Percentiles rank a stretch among this genome's conserved stretches.
These are phyloP conservation scores for Scheffersomyces illinoinensis DNA, from an alignment of 1,139 yeast species.

Conservation along the genomic window DNA sequence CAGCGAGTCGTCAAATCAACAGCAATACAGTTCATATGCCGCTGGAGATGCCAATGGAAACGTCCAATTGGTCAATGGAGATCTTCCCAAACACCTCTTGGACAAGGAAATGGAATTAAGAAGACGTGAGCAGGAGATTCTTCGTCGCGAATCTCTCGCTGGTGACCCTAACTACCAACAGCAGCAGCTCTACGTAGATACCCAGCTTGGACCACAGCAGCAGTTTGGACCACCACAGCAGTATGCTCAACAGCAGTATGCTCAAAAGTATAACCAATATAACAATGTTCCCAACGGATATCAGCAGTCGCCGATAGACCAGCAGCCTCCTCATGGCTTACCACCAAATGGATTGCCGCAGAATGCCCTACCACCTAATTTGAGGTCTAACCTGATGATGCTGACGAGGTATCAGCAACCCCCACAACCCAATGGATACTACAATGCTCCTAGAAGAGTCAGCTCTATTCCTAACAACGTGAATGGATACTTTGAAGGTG, in stretches of 20 bases:
- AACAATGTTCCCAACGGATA: constrained; percentile 5
- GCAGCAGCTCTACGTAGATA: constrained; percentile 1
- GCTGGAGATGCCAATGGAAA: constrained; percentile 4
- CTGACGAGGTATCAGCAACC: constrained; percentile 17
- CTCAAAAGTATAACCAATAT: neutral
- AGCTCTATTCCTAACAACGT: constrained; percentile 17
- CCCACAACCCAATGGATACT: constrained; percentile 6
- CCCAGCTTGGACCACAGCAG: constrained; percentile 7
- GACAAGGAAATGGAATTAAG: constrained; percentile 42
- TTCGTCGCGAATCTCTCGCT: constrained; percentile 34
- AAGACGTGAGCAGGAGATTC: constrained; percentile 45
- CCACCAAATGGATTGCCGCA: constrained; percentile 36
- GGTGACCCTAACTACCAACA: constrained; percentile 2
- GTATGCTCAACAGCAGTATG: constrained; percentile 7
- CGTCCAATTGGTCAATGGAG: constrained; percentile 5
- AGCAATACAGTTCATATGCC: constrained; percentile 2
- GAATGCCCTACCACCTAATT: constrained; percentile 29
- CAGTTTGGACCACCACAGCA: constrained; percentile 6
- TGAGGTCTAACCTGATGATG: constrained; percentile 16
- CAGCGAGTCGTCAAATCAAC: constrained; percentile 17
- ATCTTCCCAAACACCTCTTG: constrained; percentile 9
- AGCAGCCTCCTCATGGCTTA: constrained; percentile 35
- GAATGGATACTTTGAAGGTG: constrained; percentile 13
- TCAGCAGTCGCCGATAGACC: constrained; percentile 4
- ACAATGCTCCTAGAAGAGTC: constrained; percentile 11